Evolutionary conservation across 1,284 basidiomycete genomes (phyloP).

Genomic region (Cryptococcus sp.): DNA sequence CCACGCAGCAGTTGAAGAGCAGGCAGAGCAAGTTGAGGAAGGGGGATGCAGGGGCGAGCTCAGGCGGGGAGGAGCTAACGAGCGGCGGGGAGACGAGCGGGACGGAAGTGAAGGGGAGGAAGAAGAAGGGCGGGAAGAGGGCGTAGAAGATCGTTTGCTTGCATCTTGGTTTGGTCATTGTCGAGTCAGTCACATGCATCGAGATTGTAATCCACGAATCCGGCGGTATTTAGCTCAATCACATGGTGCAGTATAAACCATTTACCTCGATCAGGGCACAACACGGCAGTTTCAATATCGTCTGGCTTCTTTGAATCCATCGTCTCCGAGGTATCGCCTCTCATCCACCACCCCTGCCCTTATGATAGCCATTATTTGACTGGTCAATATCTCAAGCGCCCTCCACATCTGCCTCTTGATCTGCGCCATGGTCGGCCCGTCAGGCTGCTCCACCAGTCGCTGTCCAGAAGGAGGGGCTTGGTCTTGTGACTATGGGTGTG

Average conservation of each 20-base stretch:
- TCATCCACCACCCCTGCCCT: no score
- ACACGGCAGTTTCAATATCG: no score
- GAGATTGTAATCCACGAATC: no score
- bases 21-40: slow-evolving; percentile 53
- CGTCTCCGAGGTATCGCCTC: no score
- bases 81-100: slow-evolving; percentile 44
- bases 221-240: no score
- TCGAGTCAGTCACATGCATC: no score
- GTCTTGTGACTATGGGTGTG: slow-evolving; percentile 28
- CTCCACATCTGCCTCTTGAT: slow-evolving; percentile 39
- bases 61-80: slow-evolving; percentile 34
- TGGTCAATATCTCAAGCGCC: slow-evolving; percentile 46
- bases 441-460: slow-evolving; percentile 42
- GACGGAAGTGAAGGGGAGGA: slow-evolving; percentile 33
- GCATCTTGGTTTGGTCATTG: no score
- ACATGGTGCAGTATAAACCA: no score
- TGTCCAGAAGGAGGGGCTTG: slow-evolving; percentile 29
- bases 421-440: slow-evolving; percentile 38
- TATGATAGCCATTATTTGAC: slow-evolving; percentile 28
- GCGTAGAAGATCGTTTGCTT: slow-evolving; percentile 23
- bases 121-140: slow-evolving; percentile 33
- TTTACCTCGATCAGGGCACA: no score
- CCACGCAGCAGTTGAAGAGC: slow-evolving; percentile 73
- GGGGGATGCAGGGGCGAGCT: slow-evolving; percentile 49
- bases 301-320: no score